Evolutionary conservation across 2,329 filamentous ascomycete species (phyloP), one percentile per base, ranked within the genome.

Genomic region (Clonostachys rhizophaga): DNA sequence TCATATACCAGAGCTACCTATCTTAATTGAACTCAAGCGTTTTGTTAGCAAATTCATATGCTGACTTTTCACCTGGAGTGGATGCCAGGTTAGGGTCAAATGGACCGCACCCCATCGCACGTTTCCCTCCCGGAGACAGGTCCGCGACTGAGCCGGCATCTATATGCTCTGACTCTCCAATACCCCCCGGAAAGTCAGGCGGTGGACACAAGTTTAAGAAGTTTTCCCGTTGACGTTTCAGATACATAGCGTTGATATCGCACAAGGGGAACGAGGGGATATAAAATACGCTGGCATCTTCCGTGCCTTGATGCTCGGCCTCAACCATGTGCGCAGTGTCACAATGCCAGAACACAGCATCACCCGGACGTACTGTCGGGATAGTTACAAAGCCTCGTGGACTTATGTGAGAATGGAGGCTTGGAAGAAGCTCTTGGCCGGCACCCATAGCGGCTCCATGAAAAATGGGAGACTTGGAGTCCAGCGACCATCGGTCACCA

Each of bases 281-380:
- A 56, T 95, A 95, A 45, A 95, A 95, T 45, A 95, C 90, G 52
- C 82, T 88, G 0, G 85, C 87, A 59, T 95, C 89, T 0, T 69
- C 63, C 3, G 69, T 74, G 1, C 89, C 90, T 2, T 67, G 67
- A 58, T 95, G 89, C 2, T 81, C 71, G 52, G 78, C 81, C 64
- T 95, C 89, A 0, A 95, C 89, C 0, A 87, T 81, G 59, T 94
- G 89, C 40, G 91, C 83, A 1, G 64, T 67, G 57, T 89, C 85
- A 60, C 86, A 89, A 59, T 91, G 87, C 87, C 87, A 92, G 9
- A 81, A 80, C 2, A 91, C 82, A 54, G 84, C 89, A 62, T 89
- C 86, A 6, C 86, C 86, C 0, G 85, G 84, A 36, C 73, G 66
- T 9, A 89, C 81, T 4, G 67, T 64, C 0, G 85, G 86, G 11